phyloP scores from a whole-genome alignment of 1,284 basidiomycete species.

The Malassezia psittaci region DNA sequence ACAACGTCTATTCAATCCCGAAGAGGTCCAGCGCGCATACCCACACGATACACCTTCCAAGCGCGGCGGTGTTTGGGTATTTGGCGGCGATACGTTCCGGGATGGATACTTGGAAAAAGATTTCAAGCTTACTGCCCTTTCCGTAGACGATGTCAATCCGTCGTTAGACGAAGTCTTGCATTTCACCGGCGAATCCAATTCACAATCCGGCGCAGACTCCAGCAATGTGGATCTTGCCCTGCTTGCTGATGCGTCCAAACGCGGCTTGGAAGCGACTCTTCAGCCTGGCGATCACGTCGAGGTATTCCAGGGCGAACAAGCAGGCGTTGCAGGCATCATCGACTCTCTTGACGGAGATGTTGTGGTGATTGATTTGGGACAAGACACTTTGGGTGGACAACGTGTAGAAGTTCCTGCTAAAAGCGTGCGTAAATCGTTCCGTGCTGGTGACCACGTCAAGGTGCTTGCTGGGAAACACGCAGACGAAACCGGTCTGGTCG shows the following conservation, averaged over 20 bases:
- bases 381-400: slow-evolving; percentile 71
- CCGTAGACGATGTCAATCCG: slow-evolving; percentile 81
- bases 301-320: slow-evolving; percentile 91
- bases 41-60: slow-evolving; percentile 57
- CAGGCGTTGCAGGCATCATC: slow-evolving; percentile 81
- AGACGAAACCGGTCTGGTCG: slow-evolving; percentile 90
- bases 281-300: slow-evolving; percentile 96
- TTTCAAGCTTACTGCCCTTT: slow-evolving; percentile 68
- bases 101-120: slow-evolving; percentile 97
- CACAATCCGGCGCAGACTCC: slow-evolving; percentile 28
- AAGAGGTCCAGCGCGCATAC: slow-evolving; percentile 81
- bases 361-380: slow-evolving; percentile 64
- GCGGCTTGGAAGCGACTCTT: slow-evolving; percentile 75
- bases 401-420: slow-evolving; percentile 72
- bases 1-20: slow-evolving; percentile 83
- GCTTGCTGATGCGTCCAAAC: slow-evolving; percentile 76
- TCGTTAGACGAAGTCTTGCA: slow-evolving; percentile 90
- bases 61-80: slow-evolving; percentile 49
- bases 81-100: slow-evolving; percentile 83
- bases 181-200: slow-evolving; percentile 57
- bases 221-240: slow-evolving; percentile 61
- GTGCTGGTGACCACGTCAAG: slow-evolving; percentile 95
- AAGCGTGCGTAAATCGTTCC: slow-evolving; percentile 87
- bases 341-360: slow-evolving; percentile 79
- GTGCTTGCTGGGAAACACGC: slow-evolving; percentile 89